These are phyloP conservation scores for Saturnispora bothae DNA, from an alignment of 805 yeast species.

Conservation along the genomic window DNA sequence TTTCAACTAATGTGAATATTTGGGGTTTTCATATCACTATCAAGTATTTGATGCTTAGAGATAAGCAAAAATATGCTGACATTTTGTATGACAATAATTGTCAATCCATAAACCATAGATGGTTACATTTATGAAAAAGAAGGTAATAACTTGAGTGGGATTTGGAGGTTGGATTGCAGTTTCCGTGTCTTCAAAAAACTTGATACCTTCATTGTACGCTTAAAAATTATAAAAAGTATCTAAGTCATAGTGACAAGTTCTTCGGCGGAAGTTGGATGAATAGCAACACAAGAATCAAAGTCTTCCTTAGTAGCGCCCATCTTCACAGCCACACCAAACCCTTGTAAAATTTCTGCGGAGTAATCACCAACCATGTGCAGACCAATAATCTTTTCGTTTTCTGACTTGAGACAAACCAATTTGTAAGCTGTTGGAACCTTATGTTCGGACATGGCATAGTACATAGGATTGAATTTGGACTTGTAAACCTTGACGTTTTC, in stretches of 20 bases:
- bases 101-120: no score
- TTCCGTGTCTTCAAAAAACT: no score
- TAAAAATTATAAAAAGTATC: no score
- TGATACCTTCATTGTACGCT: no score
- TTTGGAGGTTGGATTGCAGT: no score
- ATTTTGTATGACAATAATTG: no score
- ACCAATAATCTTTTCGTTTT: conserved; percentile 89
- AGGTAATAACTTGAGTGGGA: no score
- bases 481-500: conserved; percentile 73
- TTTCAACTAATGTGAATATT: no score
- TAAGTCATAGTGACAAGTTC: conserved; percentile 77
- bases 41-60: no score
- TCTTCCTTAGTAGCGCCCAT: conserved; percentile 99
- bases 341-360: conserved; percentile 90
- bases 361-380: conserved; percentile 87
- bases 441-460: conserved; percentile 71
- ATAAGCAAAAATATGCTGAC: no score
- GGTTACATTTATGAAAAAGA: no score
- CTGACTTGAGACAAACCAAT: conserved; percentile 58
- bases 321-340: conserved; percentile 95
- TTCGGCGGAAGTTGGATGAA: conserved; percentile 98
- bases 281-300: conserved; percentile 93
- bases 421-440: conserved; percentile 87
- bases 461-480: conserved; percentile 84
- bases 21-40: no score